Evolutionary conservation across 2,329 filamentous ascomycete species (phyloP).

Genomic region (Macrophomina pseudophaseolina): DNA sequence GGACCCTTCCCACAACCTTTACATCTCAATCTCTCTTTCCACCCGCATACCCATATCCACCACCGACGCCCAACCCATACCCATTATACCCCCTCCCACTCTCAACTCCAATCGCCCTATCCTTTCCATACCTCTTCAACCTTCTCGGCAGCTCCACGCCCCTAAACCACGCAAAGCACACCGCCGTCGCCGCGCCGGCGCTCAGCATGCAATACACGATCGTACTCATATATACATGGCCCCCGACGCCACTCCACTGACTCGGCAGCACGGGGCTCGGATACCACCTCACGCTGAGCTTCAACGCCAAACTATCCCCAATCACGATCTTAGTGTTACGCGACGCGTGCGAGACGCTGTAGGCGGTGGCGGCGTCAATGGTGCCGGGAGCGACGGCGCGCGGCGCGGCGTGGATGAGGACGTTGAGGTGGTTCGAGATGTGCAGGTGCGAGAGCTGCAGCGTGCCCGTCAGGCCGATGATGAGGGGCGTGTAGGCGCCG

Average conservation of each 20-base stretch:
- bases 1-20: neutral
- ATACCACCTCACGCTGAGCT: constrained; percentile 86
- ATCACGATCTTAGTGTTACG: constrained; percentile 74
- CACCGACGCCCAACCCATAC: constrained; percentile 40
- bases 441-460: constrained; percentile 89
- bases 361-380: constrained; percentile 85
- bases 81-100: constrained; percentile 45
- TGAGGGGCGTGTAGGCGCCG: constrained; percentile 73
- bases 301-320: constrained; percentile 80
- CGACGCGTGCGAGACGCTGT: constrained; percentile 72
- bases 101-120: constrained; percentile 48
- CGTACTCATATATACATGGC: constrained; percentile 57
- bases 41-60: constrained; percentile 52
- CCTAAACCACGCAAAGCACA: constrained; percentile 61
- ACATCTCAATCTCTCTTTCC: constrained; percentile 49
- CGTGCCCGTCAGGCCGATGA: constrained; percentile 87
- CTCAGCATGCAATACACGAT: constrained; percentile 56
- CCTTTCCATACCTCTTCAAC: constrained; percentile 62
- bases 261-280: constrained; percentile 71
- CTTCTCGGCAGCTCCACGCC: constrained; percentile 58
- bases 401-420: constrained; percentile 76
- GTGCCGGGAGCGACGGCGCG: constrained; percentile 65
- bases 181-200: constrained; percentile 53
- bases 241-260: constrained; percentile 57
- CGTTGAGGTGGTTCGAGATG: constrained; percentile 86